A percentile compares a stretch with the other conserved stretches of the same genome.
These are phyloP conservation scores for Cutaneotrichosporon cavernicola DNA, from an alignment of 1,284 basidiomycete species.

Conservation along the genomic window DNA sequence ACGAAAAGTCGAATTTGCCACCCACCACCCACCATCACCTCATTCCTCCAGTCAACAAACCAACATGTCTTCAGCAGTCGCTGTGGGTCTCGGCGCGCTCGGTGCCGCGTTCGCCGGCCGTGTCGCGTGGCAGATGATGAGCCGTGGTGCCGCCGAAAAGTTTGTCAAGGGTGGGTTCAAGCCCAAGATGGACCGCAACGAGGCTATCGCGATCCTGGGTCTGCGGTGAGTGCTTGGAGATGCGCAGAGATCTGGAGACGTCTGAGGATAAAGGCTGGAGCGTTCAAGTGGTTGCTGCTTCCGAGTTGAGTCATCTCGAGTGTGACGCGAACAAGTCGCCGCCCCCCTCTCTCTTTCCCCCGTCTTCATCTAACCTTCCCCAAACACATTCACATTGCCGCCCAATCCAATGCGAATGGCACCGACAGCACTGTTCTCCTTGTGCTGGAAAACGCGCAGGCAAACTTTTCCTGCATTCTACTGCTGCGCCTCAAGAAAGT, in stretches of 20 bases:
- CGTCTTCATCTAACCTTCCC: too few species aligned
- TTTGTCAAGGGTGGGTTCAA: slow-evolving; percentile 95
- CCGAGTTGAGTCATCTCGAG: too few species aligned
- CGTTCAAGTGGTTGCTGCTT: too few species aligned
- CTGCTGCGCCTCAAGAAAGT: neutral
- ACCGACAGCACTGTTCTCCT: too few species aligned
- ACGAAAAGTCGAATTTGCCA: slow-evolving; percentile 3
- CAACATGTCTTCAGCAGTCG: slow-evolving; percentile 61
- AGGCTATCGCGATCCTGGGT: slow-evolving; percentile 89
- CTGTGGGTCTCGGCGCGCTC: slow-evolving; percentile 74
- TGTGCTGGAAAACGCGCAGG: too few species aligned
- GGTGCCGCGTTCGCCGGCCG: slow-evolving; percentile 76
- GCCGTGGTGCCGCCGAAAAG: slow-evolving; percentile 67
- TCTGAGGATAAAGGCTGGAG: too few species aligned
- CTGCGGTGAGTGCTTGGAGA: slow-evolving; percentile 65
- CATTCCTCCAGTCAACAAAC: neutral
- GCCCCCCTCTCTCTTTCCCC: too few species aligned
- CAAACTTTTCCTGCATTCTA: neutral
- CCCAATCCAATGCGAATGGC: too few species aligned
- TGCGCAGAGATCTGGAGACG: too few species aligned
- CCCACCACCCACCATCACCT: neutral
- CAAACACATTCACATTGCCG: too few species aligned
- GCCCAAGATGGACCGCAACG: slow-evolving; percentile 90
- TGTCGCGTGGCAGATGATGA: slow-evolving; percentile 57
- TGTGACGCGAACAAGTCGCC: too few species aligned